Evolutionary conservation across 352 stramenopile species (phyloP).

Genomic region (Blastocystis sp.): DNA sequence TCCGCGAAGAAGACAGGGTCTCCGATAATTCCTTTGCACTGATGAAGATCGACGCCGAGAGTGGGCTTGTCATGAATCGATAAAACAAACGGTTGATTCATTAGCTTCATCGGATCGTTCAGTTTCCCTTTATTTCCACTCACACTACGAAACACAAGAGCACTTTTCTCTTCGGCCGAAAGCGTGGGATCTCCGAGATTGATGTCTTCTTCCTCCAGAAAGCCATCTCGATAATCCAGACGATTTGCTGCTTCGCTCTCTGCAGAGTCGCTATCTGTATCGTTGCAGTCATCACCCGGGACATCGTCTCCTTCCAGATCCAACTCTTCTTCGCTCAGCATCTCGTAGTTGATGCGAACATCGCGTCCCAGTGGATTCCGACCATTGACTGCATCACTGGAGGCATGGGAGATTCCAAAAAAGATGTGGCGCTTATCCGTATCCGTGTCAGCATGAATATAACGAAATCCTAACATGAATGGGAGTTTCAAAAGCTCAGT

Average conservation of each 20-base stretch:
- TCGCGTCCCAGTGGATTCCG: neutral
- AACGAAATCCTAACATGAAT: constrained; percentile 14
- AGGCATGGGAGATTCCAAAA: constrained; percentile 4
- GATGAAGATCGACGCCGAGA: neutral
- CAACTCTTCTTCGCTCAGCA: neutral
- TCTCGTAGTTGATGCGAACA: neutral
- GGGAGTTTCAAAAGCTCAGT: neutral
- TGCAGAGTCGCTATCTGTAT: constrained; percentile 16
- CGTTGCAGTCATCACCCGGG: constrained; percentile 37
- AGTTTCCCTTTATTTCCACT: constrained; percentile 58
- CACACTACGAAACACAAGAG: constrained; percentile 49
- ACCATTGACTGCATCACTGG: neutral
- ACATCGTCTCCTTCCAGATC: neutral
- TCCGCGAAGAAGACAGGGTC: constrained; percentile 28
- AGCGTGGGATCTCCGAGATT: constrained; percentile 35
- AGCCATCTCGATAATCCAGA: constrained; percentile 47
- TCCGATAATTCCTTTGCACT: neutral
- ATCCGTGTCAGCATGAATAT: constrained; percentile 33
- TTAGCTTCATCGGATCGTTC: neutral
- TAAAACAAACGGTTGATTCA: constrained; percentile 15
- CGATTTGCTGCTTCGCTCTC: constrained; percentile 3
- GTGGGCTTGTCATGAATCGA: neutral
- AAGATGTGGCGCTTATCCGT: neutral
- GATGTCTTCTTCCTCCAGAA: constrained; percentile 44
- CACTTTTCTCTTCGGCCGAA: constrained; percentile 37